phyloP scores from a whole-genome alignment of 179 eudicot species.

The Corrigiola litoralis region DNA sequence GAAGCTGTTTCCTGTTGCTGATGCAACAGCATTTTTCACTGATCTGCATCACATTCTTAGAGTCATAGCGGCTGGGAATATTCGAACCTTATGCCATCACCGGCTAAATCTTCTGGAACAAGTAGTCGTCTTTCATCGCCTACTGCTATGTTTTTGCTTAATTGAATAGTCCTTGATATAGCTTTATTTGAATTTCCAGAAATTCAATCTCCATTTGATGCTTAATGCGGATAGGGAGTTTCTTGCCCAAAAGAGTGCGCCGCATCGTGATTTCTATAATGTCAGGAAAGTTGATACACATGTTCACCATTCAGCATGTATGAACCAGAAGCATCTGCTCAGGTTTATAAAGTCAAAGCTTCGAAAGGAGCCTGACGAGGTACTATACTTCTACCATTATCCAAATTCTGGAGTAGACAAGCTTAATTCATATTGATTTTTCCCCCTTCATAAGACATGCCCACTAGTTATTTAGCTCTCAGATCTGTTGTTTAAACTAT shows the following conservation, averaged over 20 bases:
- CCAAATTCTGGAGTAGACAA: neutral
- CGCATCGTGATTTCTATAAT: slow-evolving; percentile 98
- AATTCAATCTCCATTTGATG: slow-evolving; percentile 99
- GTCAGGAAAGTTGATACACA: slow-evolving; percentile 99
- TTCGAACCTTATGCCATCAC: slow-evolving; percentile 89
- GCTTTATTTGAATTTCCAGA: slow-evolving; percentile 40
- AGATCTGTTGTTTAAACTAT: too few relatives aligned
- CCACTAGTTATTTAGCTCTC: too few relatives aligned
- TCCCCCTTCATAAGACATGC: too few relatives aligned
- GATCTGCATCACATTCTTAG: slow-evolving; percentile 97
- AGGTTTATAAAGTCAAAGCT: slow-evolving; percentile 97
- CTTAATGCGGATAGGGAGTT: slow-evolving; percentile 98
- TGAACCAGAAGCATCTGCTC: slow-evolving; percentile 99
- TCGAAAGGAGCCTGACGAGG: slow-evolving; percentile 99
- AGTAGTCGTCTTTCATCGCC: slow-evolving; percentile 35
- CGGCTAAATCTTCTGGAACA: slow-evolving; percentile 91
- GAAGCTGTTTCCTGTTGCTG: slow-evolving; percentile 89
- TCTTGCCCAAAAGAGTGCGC: slow-evolving; percentile 99
- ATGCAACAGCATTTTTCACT: slow-evolving; percentile 96
- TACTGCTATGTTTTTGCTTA: neutral
- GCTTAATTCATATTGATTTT: too few relatives aligned
- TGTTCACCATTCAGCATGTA: slow-evolving; percentile 99
- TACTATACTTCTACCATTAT: slow-evolving; percentile 11
- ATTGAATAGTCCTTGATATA: slow-evolving; percentile 13
- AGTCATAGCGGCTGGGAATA: slow-evolving; percentile 96